Base-by-base conservation (phyloP, 108 stramenopile species). In the Epithemia pelagica region DNA sequence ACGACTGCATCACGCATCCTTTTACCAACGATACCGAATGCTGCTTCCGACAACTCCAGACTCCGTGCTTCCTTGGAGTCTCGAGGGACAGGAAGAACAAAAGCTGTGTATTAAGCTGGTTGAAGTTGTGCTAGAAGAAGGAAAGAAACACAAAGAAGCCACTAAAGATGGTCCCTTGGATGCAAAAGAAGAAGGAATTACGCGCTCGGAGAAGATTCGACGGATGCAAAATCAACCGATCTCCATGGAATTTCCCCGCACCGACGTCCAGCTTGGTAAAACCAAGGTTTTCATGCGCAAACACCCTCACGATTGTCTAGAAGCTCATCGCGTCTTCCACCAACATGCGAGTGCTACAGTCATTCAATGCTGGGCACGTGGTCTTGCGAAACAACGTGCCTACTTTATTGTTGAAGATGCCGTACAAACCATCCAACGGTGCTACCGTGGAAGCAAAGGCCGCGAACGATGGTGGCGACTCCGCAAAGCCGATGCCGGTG, bases 281-380 rank as follows among this genome's bases (percentile, higher is more conserved):
- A 91, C 92, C 25, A 96, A 96, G 71, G 84, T 97, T 0, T 97
- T 96, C 76, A 89, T 97, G 88, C 81, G 94, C 54, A 94, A 96
- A 78, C 89, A 88, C 7, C 90, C 94, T 3, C 95, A 94, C 64
- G 96, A 97, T 78, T 81, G 73, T 7, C 78, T 97, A 32, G 96
- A 97, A 75, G 85, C 82, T 3, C 81, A 87, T 67, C 86, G 93
- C 28, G 79, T 87, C 1, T 85, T 85, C 68, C 85, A 88, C 37
- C 89, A 93, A 62, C 76, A 74, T 58, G 84, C 84, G 23, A 75
- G 86, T 52, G 86, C 82, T 26, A 84, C 82, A 7, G 54, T 86
- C 61, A 78, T 97, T 61, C 96, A 97, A 78, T 79, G 86, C 62
- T 88, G 89, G 81, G 85, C 85, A 59, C 73, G 94, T 56, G 88